Conservation (phyloP, 805 yeast species). For the Metschnikowia santaceciliae region DNA sequence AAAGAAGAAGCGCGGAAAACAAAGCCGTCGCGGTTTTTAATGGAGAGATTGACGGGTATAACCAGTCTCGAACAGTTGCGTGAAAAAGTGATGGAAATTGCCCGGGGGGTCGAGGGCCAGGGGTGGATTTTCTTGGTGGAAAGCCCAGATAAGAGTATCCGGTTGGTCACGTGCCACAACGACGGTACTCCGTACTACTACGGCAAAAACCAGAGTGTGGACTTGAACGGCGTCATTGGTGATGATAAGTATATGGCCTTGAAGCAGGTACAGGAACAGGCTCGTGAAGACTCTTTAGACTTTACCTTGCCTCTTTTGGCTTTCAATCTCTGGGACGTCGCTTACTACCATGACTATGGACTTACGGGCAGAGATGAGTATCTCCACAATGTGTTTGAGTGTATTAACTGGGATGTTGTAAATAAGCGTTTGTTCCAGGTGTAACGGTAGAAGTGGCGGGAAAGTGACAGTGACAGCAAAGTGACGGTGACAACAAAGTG, state of each 20-base stretch:
- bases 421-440: conserved; percentile 47
- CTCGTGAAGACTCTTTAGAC: conserved; percentile 48
- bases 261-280: conserved; percentile 31
- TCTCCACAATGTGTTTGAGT: conserved; percentile 68
- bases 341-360: conserved; percentile 85
- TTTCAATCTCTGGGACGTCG: conserved; percentile 83
- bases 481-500: no score
- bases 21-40: conserved; percentile 34
- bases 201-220: conserved; percentile 66
- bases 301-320: conserved; percentile 71
- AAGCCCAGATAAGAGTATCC: conserved; percentile 53
- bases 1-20: conserved; percentile 29
- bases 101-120: conserved; percentile 55
- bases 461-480: no score
- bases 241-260: conserved; percentile 50
- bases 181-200: conserved; percentile 76
- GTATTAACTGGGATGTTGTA: conserved; percentile 80
- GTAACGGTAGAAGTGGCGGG: conserved; percentile 6
- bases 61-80: conserved; percentile 48
- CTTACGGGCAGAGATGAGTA: conserved; percentile 67
- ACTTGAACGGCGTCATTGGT: conserved; percentile 69
- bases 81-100: conserved; percentile 44
- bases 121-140: conserved; percentile 80
- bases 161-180: conserved; percentile 55
- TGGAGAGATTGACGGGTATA: conserved; percentile 36